Evolutionary conservation across 768 basidiomycete species (phyloP), one percentile per base, ranked within the genome.

Genomic region (Piloderma croceum): DNA sequence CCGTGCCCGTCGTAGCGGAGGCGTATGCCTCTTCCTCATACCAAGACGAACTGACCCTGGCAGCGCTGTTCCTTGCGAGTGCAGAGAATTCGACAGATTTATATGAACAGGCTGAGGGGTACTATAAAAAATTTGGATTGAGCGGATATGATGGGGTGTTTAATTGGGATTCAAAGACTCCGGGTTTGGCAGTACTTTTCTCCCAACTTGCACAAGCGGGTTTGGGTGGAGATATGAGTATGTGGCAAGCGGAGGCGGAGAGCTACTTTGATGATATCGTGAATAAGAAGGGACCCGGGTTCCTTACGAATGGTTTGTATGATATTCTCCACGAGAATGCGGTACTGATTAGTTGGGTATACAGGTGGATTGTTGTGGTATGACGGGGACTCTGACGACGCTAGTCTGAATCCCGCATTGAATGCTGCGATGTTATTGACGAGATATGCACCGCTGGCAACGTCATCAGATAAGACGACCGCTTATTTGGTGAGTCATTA

Each of bases 81-180:
- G 85, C 86, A 2, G 78, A 73, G 22, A 79, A 82, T 41, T 77
- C 76, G 1, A 65, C 76, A 7, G 59, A 67, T 3, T 66, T 75
- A 39, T 89, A 80, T 51, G 54, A 69, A 17, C 74, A 86, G 43
- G 87, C 87, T 2, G 70, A 77, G 53, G 56, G 63, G 6, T 77
- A 76, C 53, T 90, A 80, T 57, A 52, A 62, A 7, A 62, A 74
- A 23, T 85, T 76, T 53, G 58, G 68, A 18, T 67, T 93, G 0
- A 58, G 61, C 3, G 67, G 68, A 1, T 63, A 71, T 24, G 62
- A 79, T 33, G 61, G 67, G 2, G 79, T 84, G 5, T 86, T 91
- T 62, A 92, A 92, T 57, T 97, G 92, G 92, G 92, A 92, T 55
- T 75, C 77, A 3, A 85, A 88, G 58, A 77, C 74, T 1, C 83